Percentiles rank a stretch among this genome's conserved stretches.
These are phyloP conservation scores for Mollisia scopiformis DNA, from an alignment of 2,329 filamentous ascomycete species.

Conservation along the genomic window DNA sequence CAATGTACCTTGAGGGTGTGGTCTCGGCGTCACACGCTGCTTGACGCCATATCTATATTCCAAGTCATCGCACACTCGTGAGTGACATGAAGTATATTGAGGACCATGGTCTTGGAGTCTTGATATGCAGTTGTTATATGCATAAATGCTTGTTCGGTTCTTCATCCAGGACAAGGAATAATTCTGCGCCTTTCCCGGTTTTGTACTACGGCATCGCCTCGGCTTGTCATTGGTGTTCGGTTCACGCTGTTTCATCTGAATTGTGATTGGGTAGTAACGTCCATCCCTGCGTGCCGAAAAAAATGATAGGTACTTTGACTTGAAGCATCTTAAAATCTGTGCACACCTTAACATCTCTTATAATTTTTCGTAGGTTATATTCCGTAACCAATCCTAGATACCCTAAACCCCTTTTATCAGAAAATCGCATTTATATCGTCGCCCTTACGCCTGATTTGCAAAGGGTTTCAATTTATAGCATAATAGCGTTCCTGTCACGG, in stretches of 20 bases:
- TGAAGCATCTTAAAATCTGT: not conserved
- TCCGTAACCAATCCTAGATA: too few species aligned
- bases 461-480: too few species aligned
- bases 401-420: too few species aligned
- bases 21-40: not conserved
- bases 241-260: not conserved
- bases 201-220: not conserved
- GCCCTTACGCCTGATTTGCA: too few species aligned
- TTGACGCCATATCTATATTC: not conserved
- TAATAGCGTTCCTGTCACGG: too few species aligned
- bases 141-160: not conserved
- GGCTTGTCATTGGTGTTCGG: not conserved
- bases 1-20: not conserved
- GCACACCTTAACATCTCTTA: too few species aligned
- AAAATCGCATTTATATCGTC: too few species aligned
- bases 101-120: not conserved
- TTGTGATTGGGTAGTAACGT: not conserved
- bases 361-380: too few species aligned
- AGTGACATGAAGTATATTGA: not conserved
- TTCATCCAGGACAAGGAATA: not conserved
- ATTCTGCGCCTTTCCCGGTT: not conserved
- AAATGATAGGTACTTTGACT: too few species aligned
- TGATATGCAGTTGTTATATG: not conserved
- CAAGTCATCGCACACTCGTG: not conserved
- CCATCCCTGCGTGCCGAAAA: too few species aligned